Evolutionary conservation across 495 filamentous ascomycete species (phyloP), one percentile per base, ranked within the genome.

Genomic region (Astrothelium macrocarpum): DNA sequence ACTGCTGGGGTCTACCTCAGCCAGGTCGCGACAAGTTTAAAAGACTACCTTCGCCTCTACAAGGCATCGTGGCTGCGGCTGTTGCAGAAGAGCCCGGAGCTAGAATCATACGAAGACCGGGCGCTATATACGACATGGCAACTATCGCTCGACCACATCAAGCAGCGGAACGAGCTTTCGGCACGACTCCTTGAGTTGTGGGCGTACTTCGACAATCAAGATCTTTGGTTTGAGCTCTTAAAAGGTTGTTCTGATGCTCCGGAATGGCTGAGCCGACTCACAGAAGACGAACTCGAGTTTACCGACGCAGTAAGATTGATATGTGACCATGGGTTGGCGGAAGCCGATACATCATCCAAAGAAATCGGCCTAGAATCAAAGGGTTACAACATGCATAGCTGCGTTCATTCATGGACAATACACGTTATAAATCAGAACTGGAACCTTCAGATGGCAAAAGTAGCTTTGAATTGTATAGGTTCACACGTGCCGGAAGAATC

Each of bases 1-100:
- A 71, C 78, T 59, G 78, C 77, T 10, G 78, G 69, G 26, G 69
- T 78, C 7, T 80, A 71, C 63, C 72, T 80, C 62, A 68, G 70
- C 45, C 60, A 76, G 59, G 77, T 69, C 59, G 65, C 60, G 43
- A 62, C 71, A 59, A 49, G 45, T 23, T 49, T 49, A 18, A 23
- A 14, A 14, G 12, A 49, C 11, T 80, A 81, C 70, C 60, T 80
- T 62, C 25, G 71, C 60, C 71, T 72, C 56, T 81, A 81, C 66
- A 63, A 75, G 65, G 46, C 71, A 53, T 69, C 77, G 62, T 80
- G 73, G 78, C 71, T 70, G 32, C 67, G 76, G 0, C 60, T 81
- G 32, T 60, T 68, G 66, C 12, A 49, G 45, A 49, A 14, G 20
- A 49, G 45, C 20, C 11, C 45, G 4, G 11, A 49, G 45, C 45